phyloP scores from a whole-genome alignment of 352 stramenopile genomes.

The Globisporangium splendens region DNA sequence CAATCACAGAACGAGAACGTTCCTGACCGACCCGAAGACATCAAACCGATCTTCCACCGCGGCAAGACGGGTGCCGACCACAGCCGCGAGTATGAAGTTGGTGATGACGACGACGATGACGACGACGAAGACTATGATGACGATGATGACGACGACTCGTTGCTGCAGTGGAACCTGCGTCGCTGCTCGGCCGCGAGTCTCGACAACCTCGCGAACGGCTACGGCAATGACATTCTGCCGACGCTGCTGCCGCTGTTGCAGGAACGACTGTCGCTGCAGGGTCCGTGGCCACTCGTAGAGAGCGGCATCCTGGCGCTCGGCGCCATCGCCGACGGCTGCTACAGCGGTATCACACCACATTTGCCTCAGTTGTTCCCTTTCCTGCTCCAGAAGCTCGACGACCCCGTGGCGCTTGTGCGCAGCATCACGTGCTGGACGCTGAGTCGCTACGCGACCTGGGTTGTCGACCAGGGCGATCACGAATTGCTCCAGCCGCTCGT shows the following conservation, averaged over 20 bases:
- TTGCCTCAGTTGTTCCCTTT: conserved; percentile 93
- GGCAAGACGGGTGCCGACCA: conserved; percentile 28
- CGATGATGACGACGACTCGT: conserved; percentile 89
- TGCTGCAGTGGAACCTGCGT: conserved; percentile 95
- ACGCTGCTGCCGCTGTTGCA: conserved; percentile 90
- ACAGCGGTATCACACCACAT: conserved; percentile 90
- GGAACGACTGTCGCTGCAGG: conserved; percentile 84
- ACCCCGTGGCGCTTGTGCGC: conserved; percentile 86
- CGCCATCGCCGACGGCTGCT: conserved; percentile 93
- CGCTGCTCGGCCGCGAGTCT: conserved; percentile 93
- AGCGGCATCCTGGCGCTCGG: conserved; percentile 95
- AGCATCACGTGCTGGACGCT: conserved; percentile 95
- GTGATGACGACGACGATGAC: conserved; percentile 67
- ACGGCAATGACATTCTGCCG: conserved; percentile 92
- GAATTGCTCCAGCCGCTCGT: conserved; percentile 77
- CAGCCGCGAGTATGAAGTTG: conserved; percentile 27
- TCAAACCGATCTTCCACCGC: conserved; percentile 87
- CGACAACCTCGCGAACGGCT: conserved; percentile 92
- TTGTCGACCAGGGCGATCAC: conserved; percentile 89
- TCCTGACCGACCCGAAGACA: conserved; percentile 88
- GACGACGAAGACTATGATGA: conserved; percentile 90
- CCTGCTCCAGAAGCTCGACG: conserved; percentile 90
- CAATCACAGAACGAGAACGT: conserved; percentile 84
- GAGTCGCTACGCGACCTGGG: conserved; percentile 90
- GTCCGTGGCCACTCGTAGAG: conserved; percentile 94